These are phyloP conservation scores for Rostrohypoxylon terebratum DNA, from an alignment of 495 filamentous ascomycete genomes.

Conservation along the genomic window DNA sequence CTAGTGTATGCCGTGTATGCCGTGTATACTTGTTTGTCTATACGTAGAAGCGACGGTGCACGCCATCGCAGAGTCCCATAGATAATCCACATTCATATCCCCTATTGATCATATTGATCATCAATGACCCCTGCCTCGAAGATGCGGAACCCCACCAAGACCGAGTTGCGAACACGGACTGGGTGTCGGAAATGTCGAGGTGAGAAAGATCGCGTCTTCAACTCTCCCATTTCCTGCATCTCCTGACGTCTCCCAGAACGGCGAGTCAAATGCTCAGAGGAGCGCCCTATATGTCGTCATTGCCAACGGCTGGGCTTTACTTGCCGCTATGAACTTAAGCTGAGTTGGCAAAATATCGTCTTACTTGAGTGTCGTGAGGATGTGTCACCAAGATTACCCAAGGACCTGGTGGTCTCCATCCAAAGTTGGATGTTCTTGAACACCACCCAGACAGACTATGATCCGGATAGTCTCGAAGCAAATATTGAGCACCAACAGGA, in stretches of 20 bases:
- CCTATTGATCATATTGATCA: constrained; percentile 21
- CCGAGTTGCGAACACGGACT: constrained; percentile 37
- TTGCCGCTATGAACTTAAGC: constrained; percentile 39
- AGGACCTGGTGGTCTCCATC: constrained; percentile 35
- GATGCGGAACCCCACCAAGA: constrained; percentile 27
- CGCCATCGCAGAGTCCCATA: constrained; percentile 13
- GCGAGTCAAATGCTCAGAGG: constrained; percentile 41
- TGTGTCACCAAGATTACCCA: constrained; percentile 11
- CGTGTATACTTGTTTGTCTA: not conserved
- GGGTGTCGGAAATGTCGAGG: constrained; percentile 39
- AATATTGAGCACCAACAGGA: not conserved
- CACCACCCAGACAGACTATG: constrained; percentile 29
- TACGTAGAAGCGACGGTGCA: constrained; percentile 4
- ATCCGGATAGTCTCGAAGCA: constrained; percentile 2
- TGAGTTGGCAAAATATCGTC: constrained; percentile 39
- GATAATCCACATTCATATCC: not conserved
- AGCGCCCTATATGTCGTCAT: constrained; percentile 32
- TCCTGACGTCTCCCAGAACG: constrained; percentile 24
- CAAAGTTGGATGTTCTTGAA: constrained; percentile 41
- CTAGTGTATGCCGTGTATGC: not conserved
- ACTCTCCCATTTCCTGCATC: not conserved
- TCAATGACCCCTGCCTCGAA: constrained; percentile 4
- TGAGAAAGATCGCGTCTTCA: constrained; percentile 22
- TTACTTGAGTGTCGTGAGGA: not conserved
- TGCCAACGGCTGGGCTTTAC: constrained; percentile 34